Conservation (phyloP, 2,329 filamentous ascomycete species). For the Zymoseptoria tritici region DNA sequence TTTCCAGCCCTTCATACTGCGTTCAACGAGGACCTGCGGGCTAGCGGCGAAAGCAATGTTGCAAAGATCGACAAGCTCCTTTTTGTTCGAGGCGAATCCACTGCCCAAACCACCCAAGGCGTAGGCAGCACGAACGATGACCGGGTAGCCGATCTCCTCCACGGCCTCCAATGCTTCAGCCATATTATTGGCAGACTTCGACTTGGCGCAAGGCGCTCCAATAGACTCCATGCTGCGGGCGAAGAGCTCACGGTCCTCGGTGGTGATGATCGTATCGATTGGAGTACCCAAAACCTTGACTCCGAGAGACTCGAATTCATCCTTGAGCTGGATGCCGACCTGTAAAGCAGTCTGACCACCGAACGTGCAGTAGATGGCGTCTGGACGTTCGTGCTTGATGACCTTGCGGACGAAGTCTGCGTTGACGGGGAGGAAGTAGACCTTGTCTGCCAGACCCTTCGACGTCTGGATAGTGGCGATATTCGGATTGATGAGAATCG, state of each 20-base stretch:
- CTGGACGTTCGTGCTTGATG: conserved; percentile 86
- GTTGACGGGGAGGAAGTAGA: conserved; percentile 96
- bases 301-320: conserved; percentile 87
- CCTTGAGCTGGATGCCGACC: conserved; percentile 94
- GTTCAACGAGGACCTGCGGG: conserved; percentile 92
- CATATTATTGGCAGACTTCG: conserved; percentile 79
- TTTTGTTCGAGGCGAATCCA: conserved; percentile 85
- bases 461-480: conserved; percentile 99
- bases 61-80: conserved; percentile 78
- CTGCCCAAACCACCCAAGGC: conserved; percentile 90
- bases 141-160: conserved; percentile 86
- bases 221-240: conserved; percentile 98
- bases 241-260: conserved; percentile 94
- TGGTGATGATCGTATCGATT: conserved; percentile 97
- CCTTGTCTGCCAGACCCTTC: conserved; percentile 94
- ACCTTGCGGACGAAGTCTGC: conserved; percentile 97
- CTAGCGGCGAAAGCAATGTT: conserved; percentile 91
- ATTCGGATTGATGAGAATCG: conserved; percentile 96
- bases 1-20: conserved; percentile 99
- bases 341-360: conserved; percentile 95
- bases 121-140: conserved; percentile 94
- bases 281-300: conserved; percentile 93
- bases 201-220: conserved; percentile 95
- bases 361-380: conserved; percentile 96
- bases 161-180: conserved; percentile 86